phyloP scores from a whole-genome alignment of 2,329 filamentous ascomycete genomes.

The Trichoderma koningiopsis region DNA sequence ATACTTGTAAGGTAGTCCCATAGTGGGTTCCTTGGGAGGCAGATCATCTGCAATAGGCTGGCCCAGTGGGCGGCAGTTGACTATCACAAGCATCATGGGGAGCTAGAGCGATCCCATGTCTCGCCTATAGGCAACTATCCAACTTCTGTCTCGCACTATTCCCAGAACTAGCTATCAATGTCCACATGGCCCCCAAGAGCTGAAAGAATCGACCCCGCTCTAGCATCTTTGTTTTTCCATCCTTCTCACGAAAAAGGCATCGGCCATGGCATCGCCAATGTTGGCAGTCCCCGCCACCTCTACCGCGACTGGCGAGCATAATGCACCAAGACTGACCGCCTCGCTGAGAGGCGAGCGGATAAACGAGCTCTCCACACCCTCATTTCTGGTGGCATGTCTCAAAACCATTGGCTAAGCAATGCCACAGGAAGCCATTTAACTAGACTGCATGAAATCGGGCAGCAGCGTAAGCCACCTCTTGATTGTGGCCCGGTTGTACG shows the following conservation, averaged over 20 bases:
- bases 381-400: not conserved
- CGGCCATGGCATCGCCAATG: not conserved
- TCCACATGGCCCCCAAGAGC: conserved; percentile 17
- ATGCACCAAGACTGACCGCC: conserved; percentile 3
- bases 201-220: conserved; percentile 16
- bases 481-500: not conserved
- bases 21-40: not conserved
- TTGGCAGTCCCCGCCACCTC: not conserved
- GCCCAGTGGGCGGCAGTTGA: not conserved
- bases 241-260: not conserved
- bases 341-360: not conserved
- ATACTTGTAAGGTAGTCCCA: not conserved
- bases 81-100: conserved; percentile 2
- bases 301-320: not conserved
- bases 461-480: conserved; percentile 6
- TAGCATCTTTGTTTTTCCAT: not conserved
- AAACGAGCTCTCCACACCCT: not conserved
- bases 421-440: not conserved
- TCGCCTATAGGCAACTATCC: not conserved
- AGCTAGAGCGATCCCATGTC: conserved; percentile 13
- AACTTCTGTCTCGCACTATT: conserved; percentile 14
- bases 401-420: conserved; percentile 6
- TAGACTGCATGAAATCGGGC: conserved; percentile 3
- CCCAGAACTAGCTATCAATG: not conserved
- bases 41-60: conserved; percentile 16